phyloP scores from a whole-genome alignment of 225 moss, liverwort and hornwort species.

The Physcomitrellopsis africana region DNA sequence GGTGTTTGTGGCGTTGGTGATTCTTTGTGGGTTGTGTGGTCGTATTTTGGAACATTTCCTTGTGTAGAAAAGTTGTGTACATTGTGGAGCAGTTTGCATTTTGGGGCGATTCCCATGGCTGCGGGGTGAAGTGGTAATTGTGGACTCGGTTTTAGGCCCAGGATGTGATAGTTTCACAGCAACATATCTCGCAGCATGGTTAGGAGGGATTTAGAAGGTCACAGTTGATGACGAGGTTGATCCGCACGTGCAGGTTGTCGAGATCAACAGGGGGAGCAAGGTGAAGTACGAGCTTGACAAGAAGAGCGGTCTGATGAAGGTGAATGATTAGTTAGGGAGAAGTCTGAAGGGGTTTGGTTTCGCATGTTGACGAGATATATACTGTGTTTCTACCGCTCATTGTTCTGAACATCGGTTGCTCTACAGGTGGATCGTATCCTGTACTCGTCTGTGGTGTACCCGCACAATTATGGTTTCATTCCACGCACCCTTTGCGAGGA shows the following conservation, averaged over 20 bases:
- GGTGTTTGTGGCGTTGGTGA: too few species aligned
- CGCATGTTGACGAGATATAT: background rate
- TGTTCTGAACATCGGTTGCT: background rate
- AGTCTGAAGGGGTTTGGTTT: too few species aligned
- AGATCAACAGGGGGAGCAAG: conserved; percentile 85
- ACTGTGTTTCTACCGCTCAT: background rate
- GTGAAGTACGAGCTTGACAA: conserved; percentile 95
- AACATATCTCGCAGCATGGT: background rate
- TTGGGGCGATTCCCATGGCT: too few species aligned
- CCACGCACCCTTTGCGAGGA: conserved; percentile 93
- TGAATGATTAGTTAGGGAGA: background rate
- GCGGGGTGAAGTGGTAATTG: too few species aligned
- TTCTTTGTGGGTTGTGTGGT: too few species aligned
- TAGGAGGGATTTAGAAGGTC: too few species aligned
- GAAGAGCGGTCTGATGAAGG: conserved; percentile 89
- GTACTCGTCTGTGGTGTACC: conserved; percentile 90
- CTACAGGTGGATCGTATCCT: conserved; percentile 84
- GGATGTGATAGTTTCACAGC: background rate
- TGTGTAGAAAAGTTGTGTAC: too few species aligned
- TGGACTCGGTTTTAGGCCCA: too few species aligned
- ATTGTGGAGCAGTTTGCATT: too few species aligned
- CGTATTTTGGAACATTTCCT: too few species aligned
- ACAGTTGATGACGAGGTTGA: too few species aligned
- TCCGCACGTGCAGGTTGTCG: conserved; percentile 63
- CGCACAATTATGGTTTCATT: conserved; percentile 95